Conservation (phyloP, 176 grass and related monocot genomes). For the Cenchrus purpureus region DNA sequence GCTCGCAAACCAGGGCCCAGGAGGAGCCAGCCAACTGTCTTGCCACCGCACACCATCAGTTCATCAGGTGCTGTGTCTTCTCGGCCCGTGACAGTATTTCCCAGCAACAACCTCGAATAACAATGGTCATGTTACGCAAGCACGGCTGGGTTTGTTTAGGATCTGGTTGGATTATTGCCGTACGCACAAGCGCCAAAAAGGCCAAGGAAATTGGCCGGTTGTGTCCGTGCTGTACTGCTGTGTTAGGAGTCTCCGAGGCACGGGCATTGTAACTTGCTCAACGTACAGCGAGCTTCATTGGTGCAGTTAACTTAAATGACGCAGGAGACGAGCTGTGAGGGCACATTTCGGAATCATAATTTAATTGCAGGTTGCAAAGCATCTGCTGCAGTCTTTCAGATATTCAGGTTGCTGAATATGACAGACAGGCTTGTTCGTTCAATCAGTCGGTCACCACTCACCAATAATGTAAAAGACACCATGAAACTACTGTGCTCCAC, state of each 20-base stretch:
- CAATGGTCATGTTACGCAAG: background rate
- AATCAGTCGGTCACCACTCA: background rate
- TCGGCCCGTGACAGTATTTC: background rate
- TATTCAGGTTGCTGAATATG: background rate
- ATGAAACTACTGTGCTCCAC: background rate
- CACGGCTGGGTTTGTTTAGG: background rate
- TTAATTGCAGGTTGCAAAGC: background rate
- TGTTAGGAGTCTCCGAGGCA: conserved; percentile 23
- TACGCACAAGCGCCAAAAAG: background rate
- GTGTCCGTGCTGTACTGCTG: no score
- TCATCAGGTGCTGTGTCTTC: background rate
- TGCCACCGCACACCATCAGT: background rate
- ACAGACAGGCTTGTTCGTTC: background rate
- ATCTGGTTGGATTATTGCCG: background rate
- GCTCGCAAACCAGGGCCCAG: background rate
- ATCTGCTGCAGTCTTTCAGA: background rate
- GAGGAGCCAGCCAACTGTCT: background rate
- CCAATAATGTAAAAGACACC: background rate
- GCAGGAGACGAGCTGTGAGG: background rate
- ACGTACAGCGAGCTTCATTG: background rate
- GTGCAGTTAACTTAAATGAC: background rate
- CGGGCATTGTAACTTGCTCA: conserved; percentile 5
- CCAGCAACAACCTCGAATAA: background rate
- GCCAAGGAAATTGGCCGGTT: background rate
- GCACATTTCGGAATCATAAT: background rate